phyloP scores from a whole-genome alignment of 2,329 filamentous ascomycete genomes.

The Myriosclerotinia curreyana region DNA sequence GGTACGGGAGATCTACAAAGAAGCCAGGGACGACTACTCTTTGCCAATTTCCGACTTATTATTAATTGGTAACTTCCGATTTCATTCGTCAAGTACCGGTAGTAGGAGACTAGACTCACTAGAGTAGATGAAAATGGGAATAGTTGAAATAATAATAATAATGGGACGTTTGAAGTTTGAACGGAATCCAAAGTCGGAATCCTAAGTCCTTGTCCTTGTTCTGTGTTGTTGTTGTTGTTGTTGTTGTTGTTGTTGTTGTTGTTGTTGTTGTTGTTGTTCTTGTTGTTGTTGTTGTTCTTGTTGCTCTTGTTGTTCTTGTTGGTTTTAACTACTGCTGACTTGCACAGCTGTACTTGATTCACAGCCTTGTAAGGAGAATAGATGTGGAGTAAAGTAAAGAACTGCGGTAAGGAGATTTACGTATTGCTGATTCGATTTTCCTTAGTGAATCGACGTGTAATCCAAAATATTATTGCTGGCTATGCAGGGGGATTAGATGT shows the following conservation, averaged over 20 bases:
- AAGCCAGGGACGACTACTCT: not conserved
- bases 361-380: not conserved
- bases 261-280: no score
- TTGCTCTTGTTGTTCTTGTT: not conserved
- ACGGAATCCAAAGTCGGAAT: no score
- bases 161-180: no score
- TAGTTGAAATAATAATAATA: no score
- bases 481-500: no score
- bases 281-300: no score
- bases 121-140: not conserved
- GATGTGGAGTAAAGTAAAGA: not conserved
- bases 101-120: not conserved
- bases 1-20: constrained; percentile 15
- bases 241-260: no score
- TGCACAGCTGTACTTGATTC: not conserved
- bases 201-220: no score
- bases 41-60: not conserved
- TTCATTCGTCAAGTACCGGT: not conserved
- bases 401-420: not conserved
- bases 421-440: not conserved
- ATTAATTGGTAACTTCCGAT: not conserved
- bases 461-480: no score
- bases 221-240: no score
- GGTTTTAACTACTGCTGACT: no score
- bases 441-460: no score